Conservation (phyloP, 106 monocot species). For the Platanthera zijinensis region DNA sequence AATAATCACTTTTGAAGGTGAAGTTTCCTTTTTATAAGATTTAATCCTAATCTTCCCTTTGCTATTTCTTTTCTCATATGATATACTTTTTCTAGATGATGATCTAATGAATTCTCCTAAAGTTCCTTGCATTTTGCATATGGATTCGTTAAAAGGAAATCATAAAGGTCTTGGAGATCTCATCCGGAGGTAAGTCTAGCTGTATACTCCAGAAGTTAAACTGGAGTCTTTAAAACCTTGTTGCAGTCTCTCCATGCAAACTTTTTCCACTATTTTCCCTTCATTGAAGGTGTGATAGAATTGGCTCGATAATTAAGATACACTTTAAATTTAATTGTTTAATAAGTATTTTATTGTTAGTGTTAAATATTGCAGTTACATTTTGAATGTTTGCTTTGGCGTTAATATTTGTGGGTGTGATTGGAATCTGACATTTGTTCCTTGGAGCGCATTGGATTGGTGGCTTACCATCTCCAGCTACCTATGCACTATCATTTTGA, state of each 20-base stretch:
- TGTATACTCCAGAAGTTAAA: not conserved
- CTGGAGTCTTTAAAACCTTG: not conserved
- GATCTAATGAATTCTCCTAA: slow-evolving; percentile 25
- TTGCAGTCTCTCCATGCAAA: not conserved
- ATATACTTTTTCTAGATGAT: slow-evolving; percentile 36
- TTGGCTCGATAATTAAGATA: too few species aligned
- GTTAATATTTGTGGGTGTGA: too few species aligned
- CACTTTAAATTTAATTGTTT: too few species aligned
- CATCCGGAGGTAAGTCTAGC: slow-evolving; percentile 56
- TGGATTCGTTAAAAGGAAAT: slow-evolving; percentile 95
- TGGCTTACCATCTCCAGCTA: too few species aligned
- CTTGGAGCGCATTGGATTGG: too few species aligned
- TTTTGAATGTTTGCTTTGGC: too few species aligned
- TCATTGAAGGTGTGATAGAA: not conserved
- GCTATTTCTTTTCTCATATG: slow-evolving; percentile 2
- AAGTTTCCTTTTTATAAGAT: slow-evolving; percentile 6
- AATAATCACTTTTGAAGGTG: slow-evolving; percentile 43
- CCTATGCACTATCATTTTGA: too few species aligned
- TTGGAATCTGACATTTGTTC: too few species aligned
- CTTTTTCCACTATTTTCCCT: not conserved
- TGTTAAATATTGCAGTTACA: too few species aligned
- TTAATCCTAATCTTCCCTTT: not conserved
- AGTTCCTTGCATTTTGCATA: slow-evolving; percentile 82
- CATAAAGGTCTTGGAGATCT: slow-evolving; percentile 75
- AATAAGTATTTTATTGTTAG: too few species aligned